Evolutionary conservation across 352 stramenopile genomes (phyloP).

Genomic region (Pythium phragmitis): DNA sequence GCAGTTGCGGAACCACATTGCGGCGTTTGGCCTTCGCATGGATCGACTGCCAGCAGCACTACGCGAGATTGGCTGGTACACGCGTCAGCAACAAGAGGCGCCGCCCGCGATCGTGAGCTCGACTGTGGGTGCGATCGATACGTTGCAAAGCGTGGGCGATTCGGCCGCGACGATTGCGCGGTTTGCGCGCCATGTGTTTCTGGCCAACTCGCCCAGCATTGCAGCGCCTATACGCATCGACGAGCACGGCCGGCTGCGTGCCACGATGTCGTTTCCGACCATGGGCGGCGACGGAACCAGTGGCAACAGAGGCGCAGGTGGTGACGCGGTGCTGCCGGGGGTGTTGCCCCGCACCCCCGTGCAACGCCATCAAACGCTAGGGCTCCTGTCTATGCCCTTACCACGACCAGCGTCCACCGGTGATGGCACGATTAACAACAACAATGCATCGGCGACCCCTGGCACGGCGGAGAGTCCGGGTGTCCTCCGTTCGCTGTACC

Average conservation of each 20-base stretch:
- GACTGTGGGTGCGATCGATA: conserved; percentile 25
- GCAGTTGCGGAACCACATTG: conserved; percentile 18
- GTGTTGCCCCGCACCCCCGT: conserved; percentile 2
- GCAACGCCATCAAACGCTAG: conserved; percentile 15
- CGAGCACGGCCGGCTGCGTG: conserved; percentile 21
- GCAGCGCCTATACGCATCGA: conserved; percentile 25
- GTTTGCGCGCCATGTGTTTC: conserved; percentile 28
- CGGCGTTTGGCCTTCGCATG: conserved; percentile 23
- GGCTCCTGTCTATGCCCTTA: conserved; percentile 1
- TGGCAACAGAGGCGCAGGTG: too few relatives aligned
- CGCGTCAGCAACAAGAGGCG: conserved; percentile 21
- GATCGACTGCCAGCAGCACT: conserved; percentile 23
- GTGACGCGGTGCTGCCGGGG: neutral
- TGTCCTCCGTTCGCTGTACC: conserved; percentile 26
- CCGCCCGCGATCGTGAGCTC: conserved; percentile 26
- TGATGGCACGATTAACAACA: neutral
- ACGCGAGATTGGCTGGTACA: conserved; percentile 23
- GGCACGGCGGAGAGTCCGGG: conserved; percentile 3
- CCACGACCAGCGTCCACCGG: neutral
- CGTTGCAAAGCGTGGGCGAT: conserved; percentile 27
- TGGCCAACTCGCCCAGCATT: conserved; percentile 28
- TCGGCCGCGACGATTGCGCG: conserved; percentile 23
- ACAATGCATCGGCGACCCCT: neutral
- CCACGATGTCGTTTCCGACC: conserved; percentile 25
- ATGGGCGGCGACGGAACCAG: neutral